phyloP scores from a whole-genome alignment of 139 green algal genomes.

The Micractinium sp. region DNA sequence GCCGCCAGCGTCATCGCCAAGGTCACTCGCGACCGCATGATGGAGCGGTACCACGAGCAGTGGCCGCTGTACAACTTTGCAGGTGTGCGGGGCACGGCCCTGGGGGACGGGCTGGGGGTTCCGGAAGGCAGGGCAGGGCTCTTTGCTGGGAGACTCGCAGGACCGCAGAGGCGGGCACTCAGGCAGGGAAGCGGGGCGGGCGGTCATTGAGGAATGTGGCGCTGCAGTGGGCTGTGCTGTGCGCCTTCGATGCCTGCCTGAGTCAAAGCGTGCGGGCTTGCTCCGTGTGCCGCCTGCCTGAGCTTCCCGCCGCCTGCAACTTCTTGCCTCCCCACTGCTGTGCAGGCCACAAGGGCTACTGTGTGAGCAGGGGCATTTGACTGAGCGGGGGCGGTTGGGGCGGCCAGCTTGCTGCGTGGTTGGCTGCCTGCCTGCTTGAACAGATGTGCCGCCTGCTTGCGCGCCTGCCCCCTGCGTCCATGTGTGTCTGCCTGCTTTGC shows the following conservation, averaged over 20 bases:
- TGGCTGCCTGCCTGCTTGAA: no score
- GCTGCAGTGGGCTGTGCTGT: no score
- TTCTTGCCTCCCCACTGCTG: background rate
- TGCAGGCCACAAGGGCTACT: constrained; percentile 74
- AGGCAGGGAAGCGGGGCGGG: background rate
- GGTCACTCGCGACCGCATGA: constrained; percentile 89
- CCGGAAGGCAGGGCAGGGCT: background rate
- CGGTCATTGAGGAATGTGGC: background rate
- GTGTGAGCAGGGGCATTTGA: constrained; percentile 9
- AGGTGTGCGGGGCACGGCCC: background rate
- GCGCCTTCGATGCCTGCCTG: background rate
- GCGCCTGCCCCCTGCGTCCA: no score
- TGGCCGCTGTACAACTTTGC: constrained; percentile 82
- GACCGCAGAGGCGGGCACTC: background rate
- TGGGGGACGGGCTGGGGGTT: constrained; percentile 51
- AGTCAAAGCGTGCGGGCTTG: background rate
- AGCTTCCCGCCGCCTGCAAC: background rate
- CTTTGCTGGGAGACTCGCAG: background rate
- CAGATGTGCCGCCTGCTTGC: no score
- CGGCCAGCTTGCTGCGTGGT: no score
- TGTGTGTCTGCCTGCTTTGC: no score
- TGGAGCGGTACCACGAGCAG: constrained; percentile 75
- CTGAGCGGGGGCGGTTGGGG: no score
- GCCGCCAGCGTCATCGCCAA: constrained; percentile 93
- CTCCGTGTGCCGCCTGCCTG: background rate